Base-by-base conservation (phyloP, 768 basidiomycete genomes). In the Amanita muscaria region DNA sequence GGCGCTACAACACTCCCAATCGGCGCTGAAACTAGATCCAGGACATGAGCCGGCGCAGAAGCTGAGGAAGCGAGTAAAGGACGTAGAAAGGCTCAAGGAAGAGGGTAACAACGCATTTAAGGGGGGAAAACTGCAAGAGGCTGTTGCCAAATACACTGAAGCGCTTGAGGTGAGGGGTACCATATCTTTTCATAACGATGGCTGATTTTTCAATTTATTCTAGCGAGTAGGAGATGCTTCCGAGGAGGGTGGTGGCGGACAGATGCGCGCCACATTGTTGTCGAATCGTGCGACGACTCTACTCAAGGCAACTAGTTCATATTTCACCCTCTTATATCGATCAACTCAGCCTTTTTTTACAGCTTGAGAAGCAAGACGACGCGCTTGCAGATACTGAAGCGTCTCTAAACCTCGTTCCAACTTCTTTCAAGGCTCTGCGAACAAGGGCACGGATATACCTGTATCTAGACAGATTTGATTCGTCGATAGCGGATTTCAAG, bases 281-380 rank as follows among this genome's bases (percentile, higher is more conserved):
- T 86, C 83, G 2, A 93, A 93, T 54, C 79, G 88, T 4, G 90
- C 90, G 1, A 88, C 86, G 1, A 82, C 89, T 0, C 64, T 86
- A 15, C 64, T 84, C 39, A 90, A 90, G 71, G 85, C 83, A 48
- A 11, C 55, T 30, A 11, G 4, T 1, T 15, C 18, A 2, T n/a
- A 5, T 18, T n/a, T 12, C 16, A 18, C 10, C 36, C n/a, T 19
- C 12, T 8, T 16, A 6, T 14, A 11, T 21, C 7, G 10, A 21
- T 25, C 32, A 12, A 16, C 29, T 25, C n/a, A 14, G 5, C 33
- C 5, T 8, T n/a, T n/a, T 2, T 11, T 19, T 3, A 12, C 55
- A 89, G 85, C 66, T 88, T 27, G 69, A 79, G 44, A 67, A 67
- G 38, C 69, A 81, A 54, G 67, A 79, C 23, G 80, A 83, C 9